These are phyloP conservation scores for Cyamopsis tetragonoloba DNA, from an alignment of 306 rosid genomes.

Conservation along the genomic window DNA sequence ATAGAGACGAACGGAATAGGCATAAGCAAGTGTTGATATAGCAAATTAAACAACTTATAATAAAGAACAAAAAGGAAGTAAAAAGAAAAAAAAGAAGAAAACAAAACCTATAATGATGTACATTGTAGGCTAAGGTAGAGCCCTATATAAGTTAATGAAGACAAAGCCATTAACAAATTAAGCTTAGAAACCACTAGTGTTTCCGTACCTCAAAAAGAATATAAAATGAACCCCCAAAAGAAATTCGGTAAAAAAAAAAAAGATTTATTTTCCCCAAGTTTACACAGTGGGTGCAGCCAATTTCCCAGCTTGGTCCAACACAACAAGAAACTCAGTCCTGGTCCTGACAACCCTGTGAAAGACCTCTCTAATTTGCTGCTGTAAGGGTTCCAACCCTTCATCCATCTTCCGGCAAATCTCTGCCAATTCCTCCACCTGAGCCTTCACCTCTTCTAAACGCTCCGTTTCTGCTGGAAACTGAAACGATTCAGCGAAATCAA, in stretches of 20 bases:
- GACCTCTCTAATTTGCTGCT: conserved; percentile 81
- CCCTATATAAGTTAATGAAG: not conserved
- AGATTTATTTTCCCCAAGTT: not conserved
- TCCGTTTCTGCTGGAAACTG: conserved; percentile 61
- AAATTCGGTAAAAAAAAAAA: not conserved
- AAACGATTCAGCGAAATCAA: conserved; percentile 64
- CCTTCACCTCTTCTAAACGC: conserved; percentile 50
- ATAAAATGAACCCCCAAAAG: not conserved
- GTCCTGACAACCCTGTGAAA: conserved; percentile 82
- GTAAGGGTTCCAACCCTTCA: conserved; percentile 79
- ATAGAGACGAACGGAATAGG: too few relatives aligned
- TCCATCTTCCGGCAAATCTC: conserved; percentile 79
- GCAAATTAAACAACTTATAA: conserved; percentile 9
- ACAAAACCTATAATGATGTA: conserved; percentile 27
- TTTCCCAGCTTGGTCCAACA: conserved; percentile 68
- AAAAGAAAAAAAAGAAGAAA: not conserved
- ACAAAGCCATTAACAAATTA: conserved; percentile 1
- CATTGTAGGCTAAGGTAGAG: conserved; percentile 29
- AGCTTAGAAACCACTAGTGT: not conserved
- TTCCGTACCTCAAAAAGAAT: not conserved
- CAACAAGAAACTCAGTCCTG: conserved; percentile 72
- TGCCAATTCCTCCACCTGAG: conserved; percentile 59
- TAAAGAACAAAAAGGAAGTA: too few relatives aligned
- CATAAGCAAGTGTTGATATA: not conserved
- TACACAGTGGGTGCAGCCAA: conserved; percentile 41